A percentile compares a stretch with the other conserved stretches of the same genome.
Conservation (phyloP, 352 stramenopile species). For the Globisporangium okanoganense region DNA sequence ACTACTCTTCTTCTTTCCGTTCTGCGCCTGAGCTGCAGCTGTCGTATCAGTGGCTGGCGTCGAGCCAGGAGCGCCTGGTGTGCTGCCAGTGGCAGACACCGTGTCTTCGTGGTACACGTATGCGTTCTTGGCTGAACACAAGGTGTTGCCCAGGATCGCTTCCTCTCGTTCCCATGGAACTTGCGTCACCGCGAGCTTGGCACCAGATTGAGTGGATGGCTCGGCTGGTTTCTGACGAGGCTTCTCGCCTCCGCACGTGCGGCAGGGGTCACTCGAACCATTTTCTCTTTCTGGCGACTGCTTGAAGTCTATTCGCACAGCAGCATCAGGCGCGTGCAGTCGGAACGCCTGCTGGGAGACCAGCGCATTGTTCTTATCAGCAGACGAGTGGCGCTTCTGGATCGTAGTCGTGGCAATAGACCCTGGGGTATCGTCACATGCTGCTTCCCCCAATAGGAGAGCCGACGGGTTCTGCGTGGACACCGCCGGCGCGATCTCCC, state of each 20-base stretch:
- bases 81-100: neutral
- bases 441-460: neutral
- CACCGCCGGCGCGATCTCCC: constrained; percentile 64
- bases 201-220: neutral
- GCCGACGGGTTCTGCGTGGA: neutral
- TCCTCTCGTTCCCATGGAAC: constrained; percentile 58
- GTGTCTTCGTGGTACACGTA: constrained; percentile 76
- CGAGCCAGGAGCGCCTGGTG: neutral
- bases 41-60: neutral
- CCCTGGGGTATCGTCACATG: neutral
- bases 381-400: neutral
- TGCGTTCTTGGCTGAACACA: constrained; percentile 62
- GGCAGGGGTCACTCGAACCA: constrained; percentile 24
- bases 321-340: constrained; percentile 38
- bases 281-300: constrained; percentile 26
- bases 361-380: neutral
- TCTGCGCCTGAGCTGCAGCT: constrained; percentile 14
- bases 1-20: constrained; percentile 40
- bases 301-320: constrained; percentile 65
- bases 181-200: constrained; percentile 50
- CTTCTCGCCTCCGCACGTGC: constrained; percentile 62
- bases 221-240: constrained; percentile 14
- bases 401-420: neutral
- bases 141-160: constrained; percentile 57
- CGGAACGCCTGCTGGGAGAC: constrained; percentile 25